Base-by-base conservation (phyloP, 228 moss, liverwort and hornwort genomes). In the Sphagnum fallax region DNA sequence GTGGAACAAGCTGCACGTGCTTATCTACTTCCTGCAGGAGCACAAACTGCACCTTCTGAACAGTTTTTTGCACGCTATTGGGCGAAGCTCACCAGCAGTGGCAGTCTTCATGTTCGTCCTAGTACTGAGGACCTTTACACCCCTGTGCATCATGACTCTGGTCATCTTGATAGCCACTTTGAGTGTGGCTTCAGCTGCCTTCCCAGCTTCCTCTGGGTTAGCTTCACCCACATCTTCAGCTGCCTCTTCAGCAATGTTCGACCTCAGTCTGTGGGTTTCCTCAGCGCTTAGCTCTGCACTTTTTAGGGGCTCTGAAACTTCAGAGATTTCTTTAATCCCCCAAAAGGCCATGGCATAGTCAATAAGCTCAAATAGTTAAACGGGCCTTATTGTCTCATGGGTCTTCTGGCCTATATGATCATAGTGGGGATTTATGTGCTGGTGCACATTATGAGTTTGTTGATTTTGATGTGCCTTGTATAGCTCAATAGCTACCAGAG, bases 151-250 rank as follows among this genome's bases (percentile, higher is more conserved):
- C 32, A 32, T 32, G 32, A 32, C 32, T 32, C 32, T 32, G 32
- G 32, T 32, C 32, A 32, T 32, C 32, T 32, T 32, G 32, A 32
- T 32, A 32, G 32, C 32, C 32, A 32, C 12, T 8, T 55, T 4
- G 12, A 55, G 8, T 8, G 55, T 55, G 8, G 84, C 76, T 70
- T 84, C 18, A 78, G 80, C 71, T 80, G 83, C 76, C 52, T 87
- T 67, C 87, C 83, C 1, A 48, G 76, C 5, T 68, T 81, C 48
- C 66, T 83, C 6, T 80, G 86, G 86, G 65, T 81, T 47, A 79
- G 84, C 51, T 65, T 87, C 6, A 73, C 78, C 4, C 83, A 80
- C 6, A 74, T 66, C 6, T 75, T 87, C 64, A 74, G 81, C 66
- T 73, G 74, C 4, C 62, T 87, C 0, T 84, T 87, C 73, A 67